Percentiles rank a stretch among this genome's conserved stretches.
Conservation (phyloP, 83 land plant genomes). For the Larix sibirica region DNA sequence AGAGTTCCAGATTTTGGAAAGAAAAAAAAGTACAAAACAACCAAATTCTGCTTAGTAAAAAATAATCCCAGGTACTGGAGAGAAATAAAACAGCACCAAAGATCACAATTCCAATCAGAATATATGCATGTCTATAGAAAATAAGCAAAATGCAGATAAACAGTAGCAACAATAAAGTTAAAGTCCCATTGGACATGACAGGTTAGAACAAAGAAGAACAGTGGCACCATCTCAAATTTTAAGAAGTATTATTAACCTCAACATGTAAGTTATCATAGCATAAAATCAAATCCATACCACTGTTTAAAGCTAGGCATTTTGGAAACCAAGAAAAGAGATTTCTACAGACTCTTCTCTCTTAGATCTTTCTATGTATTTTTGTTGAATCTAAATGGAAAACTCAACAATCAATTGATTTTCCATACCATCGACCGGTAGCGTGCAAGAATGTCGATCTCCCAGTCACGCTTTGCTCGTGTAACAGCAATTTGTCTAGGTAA, state of each 20-base stretch:
- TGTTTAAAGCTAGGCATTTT: no score
- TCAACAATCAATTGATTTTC: background rate
- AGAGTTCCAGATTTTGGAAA: background rate
- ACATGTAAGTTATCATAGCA: no score
- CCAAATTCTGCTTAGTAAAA: background rate
- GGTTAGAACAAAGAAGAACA: no score
- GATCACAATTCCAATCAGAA: background rate
- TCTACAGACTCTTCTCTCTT: background rate
- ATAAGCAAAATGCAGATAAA: no score
- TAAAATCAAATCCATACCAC: no score
- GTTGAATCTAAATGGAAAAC: background rate
- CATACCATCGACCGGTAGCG: conserved; percentile 82
- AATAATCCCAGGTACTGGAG: background rate
- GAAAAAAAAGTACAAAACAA: background rate
- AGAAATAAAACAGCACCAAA: background rate
- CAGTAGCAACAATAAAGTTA: no score
- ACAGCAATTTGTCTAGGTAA: conserved; percentile 92
- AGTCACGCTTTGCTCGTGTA: conserved; percentile 85
- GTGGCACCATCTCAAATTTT: no score
- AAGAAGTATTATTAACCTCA: no score
- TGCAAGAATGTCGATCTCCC: conserved; percentile 88
- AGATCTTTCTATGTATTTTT: background rate
- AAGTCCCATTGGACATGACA: no score
- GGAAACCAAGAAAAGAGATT: no score
- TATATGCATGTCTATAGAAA: no score